These are phyloP conservation scores for Penicillium crustosum DNA, from an alignment of 2,329 filamentous ascomycete genomes.

Conservation along the genomic window DNA sequence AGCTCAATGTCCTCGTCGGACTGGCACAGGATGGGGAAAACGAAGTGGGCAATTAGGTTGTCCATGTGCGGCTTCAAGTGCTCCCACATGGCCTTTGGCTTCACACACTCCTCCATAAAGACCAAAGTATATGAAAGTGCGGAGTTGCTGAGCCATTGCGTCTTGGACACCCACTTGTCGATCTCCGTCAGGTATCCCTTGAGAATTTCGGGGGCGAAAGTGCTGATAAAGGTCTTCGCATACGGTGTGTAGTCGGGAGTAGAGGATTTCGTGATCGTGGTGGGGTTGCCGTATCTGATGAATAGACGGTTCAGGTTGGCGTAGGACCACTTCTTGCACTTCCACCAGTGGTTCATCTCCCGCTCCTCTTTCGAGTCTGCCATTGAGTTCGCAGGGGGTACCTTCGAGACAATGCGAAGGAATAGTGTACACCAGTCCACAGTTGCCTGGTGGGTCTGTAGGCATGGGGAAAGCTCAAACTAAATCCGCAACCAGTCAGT, in stretches of 20 bases:
- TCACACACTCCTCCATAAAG: constrained; percentile 95
- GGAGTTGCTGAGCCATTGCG: constrained; percentile 89
- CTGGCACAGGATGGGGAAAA: constrained; percentile 94
- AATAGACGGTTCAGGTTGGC: constrained; percentile 96
- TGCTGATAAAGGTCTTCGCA: constrained; percentile 85
- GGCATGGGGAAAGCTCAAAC: constrained; percentile 79
- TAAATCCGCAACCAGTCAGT: constrained; percentile 46
- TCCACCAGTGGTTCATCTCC: constrained; percentile 98
- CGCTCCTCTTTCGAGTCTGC: constrained; percentile 77
- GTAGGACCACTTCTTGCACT: constrained; percentile 99
- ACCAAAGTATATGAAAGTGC: constrained; percentile 91
- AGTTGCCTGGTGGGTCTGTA: constrained; percentile 78
- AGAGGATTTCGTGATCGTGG: constrained; percentile 70
- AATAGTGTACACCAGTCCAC: constrained; percentile 97
- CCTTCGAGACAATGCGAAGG: constrained; percentile 82
- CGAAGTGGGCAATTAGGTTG: constrained; percentile 86
- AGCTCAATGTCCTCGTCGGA: constrained; percentile 89
- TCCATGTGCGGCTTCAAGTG: constrained; percentile 91
- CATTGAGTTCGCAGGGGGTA: constrained; percentile 76
- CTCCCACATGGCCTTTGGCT: constrained; percentile 95
- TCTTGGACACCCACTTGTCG: constrained; percentile 96
- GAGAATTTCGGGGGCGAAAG: constrained; percentile 92
- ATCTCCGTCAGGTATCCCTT: constrained; percentile 93
- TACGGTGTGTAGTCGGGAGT: constrained; percentile 75
- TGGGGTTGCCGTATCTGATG: constrained; percentile 91